These are phyloP conservation scores for Fusarium mundagurra DNA, from an alignment of 2,329 filamentous ascomycete species.

Conservation along the genomic window DNA sequence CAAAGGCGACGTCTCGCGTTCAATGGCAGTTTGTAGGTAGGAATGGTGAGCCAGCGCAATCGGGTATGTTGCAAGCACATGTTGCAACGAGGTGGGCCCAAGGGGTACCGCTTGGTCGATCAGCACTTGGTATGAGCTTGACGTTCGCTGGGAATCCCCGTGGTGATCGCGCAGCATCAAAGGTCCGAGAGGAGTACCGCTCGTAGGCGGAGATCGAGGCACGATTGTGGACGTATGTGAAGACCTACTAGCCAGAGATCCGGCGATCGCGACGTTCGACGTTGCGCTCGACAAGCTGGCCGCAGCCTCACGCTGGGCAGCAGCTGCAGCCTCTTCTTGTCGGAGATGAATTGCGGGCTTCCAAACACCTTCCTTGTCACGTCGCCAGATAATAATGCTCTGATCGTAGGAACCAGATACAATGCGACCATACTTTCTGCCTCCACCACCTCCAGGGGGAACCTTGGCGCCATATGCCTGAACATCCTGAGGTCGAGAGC, in stretches of 20 bases:
- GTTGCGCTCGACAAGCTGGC: slow-evolving; percentile 18
- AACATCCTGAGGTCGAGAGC: slow-evolving; percentile 78
- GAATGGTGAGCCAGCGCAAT: slow-evolving; percentile 59
- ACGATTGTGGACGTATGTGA: slow-evolving; percentile 6
- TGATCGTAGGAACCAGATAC: slow-evolving; percentile 97
- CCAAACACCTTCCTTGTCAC: slow-evolving; percentile 87
- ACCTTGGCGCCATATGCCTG: slow-evolving; percentile 85
- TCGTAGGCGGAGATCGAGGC: slow-evolving; percentile 14
- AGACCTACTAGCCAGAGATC: slow-evolving; percentile 8
- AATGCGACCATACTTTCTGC: slow-evolving; percentile 90
- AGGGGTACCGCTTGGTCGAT: slow-evolving; percentile 64
- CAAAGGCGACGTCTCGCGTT: slow-evolving; percentile 60
- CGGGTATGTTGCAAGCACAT: slow-evolving; percentile 58
- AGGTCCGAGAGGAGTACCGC: slow-evolving; percentile 15
- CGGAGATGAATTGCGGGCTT: slow-evolving; percentile 77
- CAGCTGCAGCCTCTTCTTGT: slow-evolving; percentile 74
- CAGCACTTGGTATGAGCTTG: slow-evolving; percentile 58
- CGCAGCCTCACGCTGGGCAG: slow-evolving; percentile 53
- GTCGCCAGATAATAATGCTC: slow-evolving; percentile 93
- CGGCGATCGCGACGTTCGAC: slow-evolving; percentile 24
- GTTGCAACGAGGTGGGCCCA: slow-evolving; percentile 58
- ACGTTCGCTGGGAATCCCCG: slow-evolving; percentile 44
- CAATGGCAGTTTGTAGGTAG: slow-evolving; percentile 62
- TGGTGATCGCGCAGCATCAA: slow-evolving; percentile 41
- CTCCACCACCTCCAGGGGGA: slow-evolving; percentile 90